These are phyloP conservation scores for Afroboletus lepidellus DNA, from an alignment of 1,284 basidiomycete genomes.

Conservation along the genomic window DNA sequence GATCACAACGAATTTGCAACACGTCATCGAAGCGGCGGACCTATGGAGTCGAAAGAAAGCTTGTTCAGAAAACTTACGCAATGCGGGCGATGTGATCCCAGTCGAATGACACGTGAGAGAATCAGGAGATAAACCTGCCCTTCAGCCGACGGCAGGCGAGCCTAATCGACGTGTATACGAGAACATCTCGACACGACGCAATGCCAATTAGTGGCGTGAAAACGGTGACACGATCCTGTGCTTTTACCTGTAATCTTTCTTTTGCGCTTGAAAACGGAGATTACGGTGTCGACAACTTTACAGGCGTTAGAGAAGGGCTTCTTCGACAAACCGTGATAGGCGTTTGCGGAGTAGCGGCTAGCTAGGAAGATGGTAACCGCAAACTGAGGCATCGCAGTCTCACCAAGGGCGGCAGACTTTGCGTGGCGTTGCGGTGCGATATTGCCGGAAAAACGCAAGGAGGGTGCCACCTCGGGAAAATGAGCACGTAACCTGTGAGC, in stretches of 20 bases:
- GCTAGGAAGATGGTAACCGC: slow-evolving; percentile 15
- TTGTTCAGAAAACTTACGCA: slow-evolving; percentile 4
- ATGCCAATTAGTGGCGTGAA: slow-evolving; percentile 5
- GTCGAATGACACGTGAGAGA: slow-evolving; percentile 5
- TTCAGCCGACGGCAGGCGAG: slow-evolving; percentile 9
- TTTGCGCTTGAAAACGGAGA: slow-evolving; percentile 29
- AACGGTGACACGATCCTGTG: slow-evolving; percentile 10
- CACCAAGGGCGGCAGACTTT: not conserved
- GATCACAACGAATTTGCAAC: slow-evolving; percentile 8
- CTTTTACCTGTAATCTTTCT: slow-evolving; percentile 17
- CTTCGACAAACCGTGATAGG: slow-evolving; percentile 31
- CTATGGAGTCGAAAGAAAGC: not conserved
- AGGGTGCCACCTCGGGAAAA: slow-evolving; percentile 14
- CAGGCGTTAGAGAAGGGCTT: slow-evolving; percentile 30
- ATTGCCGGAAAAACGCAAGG: not conserved
- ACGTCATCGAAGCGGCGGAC: slow-evolving; percentile 15
- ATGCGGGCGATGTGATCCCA: slow-evolving; percentile 9
- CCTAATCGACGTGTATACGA: slow-evolving; percentile 15
- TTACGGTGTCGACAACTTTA: slow-evolving; percentile 31
- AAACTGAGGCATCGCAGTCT: not conserved
- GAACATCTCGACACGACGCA: slow-evolving; percentile 6
- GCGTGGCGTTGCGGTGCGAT: not conserved
- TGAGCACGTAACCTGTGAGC: slow-evolving; percentile 19
- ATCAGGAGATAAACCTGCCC: slow-evolving; percentile 9
- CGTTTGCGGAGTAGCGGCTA: slow-evolving; percentile 30